A percentile compares a stretch with the other conserved stretches of the same genome.
phyloP scores from a whole-genome alignment of 106 monocot genomes.

The Platanthera zijinensis region DNA sequence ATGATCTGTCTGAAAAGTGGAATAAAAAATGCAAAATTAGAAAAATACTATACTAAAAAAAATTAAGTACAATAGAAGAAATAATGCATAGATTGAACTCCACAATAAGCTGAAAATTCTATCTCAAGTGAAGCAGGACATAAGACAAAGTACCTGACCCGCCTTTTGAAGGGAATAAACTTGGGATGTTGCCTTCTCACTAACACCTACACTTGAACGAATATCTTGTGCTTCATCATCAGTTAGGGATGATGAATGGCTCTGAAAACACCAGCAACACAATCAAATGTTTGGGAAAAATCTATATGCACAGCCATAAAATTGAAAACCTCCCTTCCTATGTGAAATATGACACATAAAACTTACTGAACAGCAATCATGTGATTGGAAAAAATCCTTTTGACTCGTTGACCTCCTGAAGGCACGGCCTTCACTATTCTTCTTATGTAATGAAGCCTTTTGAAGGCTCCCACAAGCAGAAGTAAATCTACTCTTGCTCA shows the following conservation, averaged over 20 bases:
- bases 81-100: not conserved
- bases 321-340: not conserved
- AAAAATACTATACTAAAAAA: not conserved
- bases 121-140: not conserved
- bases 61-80: not conserved
- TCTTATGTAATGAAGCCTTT: constrained; percentile 20
- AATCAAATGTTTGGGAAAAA: constrained; percentile 4
- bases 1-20: constrained; percentile 33
- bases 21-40: not conserved
- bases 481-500: constrained; percentile 5
- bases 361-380: constrained; percentile 49
- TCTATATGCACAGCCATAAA: not conserved
- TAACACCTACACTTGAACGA: constrained; percentile 24
- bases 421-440: constrained; percentile 9
- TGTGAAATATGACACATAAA: not conserved
- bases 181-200: constrained; percentile 52
- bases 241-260: constrained; percentile 69
- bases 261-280: constrained; percentile 28
- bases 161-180: constrained; percentile 57
- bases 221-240: constrained; percentile 56
- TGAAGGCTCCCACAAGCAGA: constrained; percentile 18
- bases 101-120: not conserved
- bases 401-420: constrained; percentile 45
- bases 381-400: constrained; percentile 39
- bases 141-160: not conserved